Base-by-base conservation (phyloP, 805 yeast genomes). In the Metschnikowia dekortorum region DNA sequence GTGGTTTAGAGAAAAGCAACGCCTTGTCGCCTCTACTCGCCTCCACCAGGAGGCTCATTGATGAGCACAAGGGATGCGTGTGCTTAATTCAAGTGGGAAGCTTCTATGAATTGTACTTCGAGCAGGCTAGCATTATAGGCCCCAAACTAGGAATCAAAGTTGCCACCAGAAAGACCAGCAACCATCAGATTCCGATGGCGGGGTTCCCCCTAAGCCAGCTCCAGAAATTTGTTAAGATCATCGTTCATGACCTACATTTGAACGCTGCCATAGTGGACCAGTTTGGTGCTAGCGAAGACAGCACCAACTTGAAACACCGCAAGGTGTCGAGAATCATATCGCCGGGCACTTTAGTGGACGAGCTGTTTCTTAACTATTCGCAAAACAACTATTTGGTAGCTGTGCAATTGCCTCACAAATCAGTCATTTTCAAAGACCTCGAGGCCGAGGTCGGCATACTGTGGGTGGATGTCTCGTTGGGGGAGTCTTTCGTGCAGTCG, bases 311-410 rank as follows among this genome's bases (percentile, higher is more conserved):
- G 6, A 77, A 85, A 18, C 80, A 78, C 39, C 73, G 99, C 42
- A 84, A 87, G 33, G 82, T 94, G 0, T 78, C 89, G 6, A 72
- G 97, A 39, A 81, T 92, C 7, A 81, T 94, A 1, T 85, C 97
- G 0, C 97, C 97, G 0, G 99, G 99, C 0, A 92, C 98, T 0
- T 76, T 92, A 33, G 79, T 92, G 9, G 96, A 89, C 60, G 97
- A 92, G 59, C 82, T 86, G 0, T 84, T 92, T 53, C 70, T 92
- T 60, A 87, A 89, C 62, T 81, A 81, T 50, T 81, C 80, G 52
- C 77, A 80, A 44, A 87, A 87, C 57, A 89, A 90, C 60, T 89
- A 75, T 61, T 68, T 92, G 34, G 71, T 85, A 26, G 79, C 88
- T 4, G 74, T 92, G 11, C 76, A 79, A 7, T 51, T 52, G 13